phyloP scores from a whole-genome alignment of 306 rosid genomes.

The Carpinus fangiana region DNA sequence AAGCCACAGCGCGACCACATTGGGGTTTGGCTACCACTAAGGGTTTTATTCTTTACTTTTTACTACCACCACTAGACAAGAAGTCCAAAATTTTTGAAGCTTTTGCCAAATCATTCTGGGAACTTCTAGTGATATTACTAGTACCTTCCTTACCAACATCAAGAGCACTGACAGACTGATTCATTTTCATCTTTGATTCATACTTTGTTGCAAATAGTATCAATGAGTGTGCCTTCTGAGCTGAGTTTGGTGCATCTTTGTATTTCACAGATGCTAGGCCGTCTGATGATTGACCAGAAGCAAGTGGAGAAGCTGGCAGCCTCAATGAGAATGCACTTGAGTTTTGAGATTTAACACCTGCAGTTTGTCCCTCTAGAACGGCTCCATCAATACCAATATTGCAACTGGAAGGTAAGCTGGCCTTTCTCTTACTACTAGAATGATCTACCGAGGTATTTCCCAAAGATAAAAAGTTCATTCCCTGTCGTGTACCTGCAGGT shows the following conservation, averaged over 20 bases:
- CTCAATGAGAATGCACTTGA: conserved; percentile 33
- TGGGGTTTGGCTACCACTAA: neutral
- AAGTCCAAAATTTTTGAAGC: conserved; percentile 36
- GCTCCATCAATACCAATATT: conserved; percentile 26
- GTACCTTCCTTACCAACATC: conserved; percentile 26
- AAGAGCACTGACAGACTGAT: conserved; percentile 22
- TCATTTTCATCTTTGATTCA: conserved; percentile 49
- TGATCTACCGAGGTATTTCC: conserved; percentile 37
- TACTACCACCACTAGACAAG: conserved; percentile 21
- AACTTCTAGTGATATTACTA: conserved; percentile 20
- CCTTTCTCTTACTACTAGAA: conserved; percentile 20
- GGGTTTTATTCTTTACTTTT: conserved; percentile 16
- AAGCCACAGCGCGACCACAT: conserved; percentile 12
- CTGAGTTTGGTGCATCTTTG: conserved; percentile 45
- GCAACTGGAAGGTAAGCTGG: conserved; percentile 19
- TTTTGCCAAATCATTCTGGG: conserved; percentile 24
- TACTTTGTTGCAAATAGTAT: conserved; percentile 72
- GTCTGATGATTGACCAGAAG: conserved; percentile 44
- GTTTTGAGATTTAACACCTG: conserved; percentile 31
- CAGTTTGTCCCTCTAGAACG: conserved; percentile 29
- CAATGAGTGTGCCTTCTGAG: conserved; percentile 60
- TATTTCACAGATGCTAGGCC: conserved; percentile 37
- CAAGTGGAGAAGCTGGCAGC: conserved; percentile 35
- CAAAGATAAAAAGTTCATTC: conserved; percentile 29
- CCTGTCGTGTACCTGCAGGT: conserved; percentile 24